These are phyloP conservation scores for Ustilago curta DNA, from an alignment of 1,284 basidiomycete species.

Conservation along the genomic window DNA sequence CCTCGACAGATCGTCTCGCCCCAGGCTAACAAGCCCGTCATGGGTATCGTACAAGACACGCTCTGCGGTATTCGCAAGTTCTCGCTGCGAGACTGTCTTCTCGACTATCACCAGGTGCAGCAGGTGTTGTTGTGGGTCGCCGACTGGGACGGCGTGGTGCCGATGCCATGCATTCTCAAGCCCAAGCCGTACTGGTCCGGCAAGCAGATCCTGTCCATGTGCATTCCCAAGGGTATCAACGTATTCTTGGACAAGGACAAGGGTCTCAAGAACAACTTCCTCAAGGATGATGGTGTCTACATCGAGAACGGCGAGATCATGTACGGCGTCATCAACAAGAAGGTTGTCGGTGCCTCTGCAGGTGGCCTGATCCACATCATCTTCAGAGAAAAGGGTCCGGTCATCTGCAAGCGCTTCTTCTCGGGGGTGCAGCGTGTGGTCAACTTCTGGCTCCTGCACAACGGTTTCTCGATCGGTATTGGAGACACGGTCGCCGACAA, in stretches of 20 bases:
- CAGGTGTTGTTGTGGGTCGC: slow-evolving; percentile 98
- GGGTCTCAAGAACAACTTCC: slow-evolving; percentile 63
- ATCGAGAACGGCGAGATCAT: slow-evolving; percentile 98
- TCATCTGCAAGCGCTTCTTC: slow-evolving; percentile 91
- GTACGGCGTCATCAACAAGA: slow-evolving; percentile 96
- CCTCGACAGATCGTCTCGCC: slow-evolving; percentile 98
- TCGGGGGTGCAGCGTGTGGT: slow-evolving; percentile 94
- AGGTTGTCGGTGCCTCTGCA: slow-evolving; percentile 89
- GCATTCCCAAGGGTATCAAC: slow-evolving; percentile 96
- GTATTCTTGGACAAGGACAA: slow-evolving; percentile 72
- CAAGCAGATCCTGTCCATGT: slow-evolving; percentile 93
- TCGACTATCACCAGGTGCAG: slow-evolving; percentile 75
- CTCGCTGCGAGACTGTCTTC: slow-evolving; percentile 81
- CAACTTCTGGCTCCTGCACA: slow-evolving; percentile 99
- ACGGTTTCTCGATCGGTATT: slow-evolving; percentile 98
- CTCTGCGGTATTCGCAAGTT: slow-evolving; percentile 98
- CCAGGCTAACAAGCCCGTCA: slow-evolving; percentile 99
- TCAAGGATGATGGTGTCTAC: slow-evolving; percentile 86
- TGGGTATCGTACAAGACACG: slow-evolving; percentile 99
- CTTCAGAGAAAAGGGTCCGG: slow-evolving; percentile 96
- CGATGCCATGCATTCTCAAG: slow-evolving; percentile 92
- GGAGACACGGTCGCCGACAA: slow-evolving; percentile 97
- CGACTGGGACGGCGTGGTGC: slow-evolving; percentile 93
- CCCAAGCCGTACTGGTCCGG: slow-evolving; percentile 98
- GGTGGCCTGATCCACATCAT: slow-evolving; percentile 97